A percentile compares a stretch with the other conserved stretches of the same genome.
phyloP scores from a whole-genome alignment of 2,329 filamentous ascomycete species.

The Coleophoma eucalyptorum region DNA sequence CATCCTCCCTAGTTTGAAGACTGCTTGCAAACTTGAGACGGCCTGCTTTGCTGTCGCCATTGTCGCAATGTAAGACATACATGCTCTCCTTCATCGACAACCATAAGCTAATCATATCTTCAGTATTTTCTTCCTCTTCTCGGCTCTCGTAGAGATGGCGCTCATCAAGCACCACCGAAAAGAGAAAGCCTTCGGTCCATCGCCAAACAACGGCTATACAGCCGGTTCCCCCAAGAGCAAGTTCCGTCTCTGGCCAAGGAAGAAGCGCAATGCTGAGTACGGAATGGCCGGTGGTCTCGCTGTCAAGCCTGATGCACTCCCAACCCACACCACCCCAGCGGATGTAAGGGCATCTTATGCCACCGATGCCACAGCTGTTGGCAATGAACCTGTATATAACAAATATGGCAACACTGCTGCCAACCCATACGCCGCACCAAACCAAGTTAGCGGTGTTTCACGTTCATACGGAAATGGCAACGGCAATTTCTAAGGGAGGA shows the following conservation, averaged over 20 bases:
- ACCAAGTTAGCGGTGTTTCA: background rate
- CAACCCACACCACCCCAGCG: conserved; percentile 32
- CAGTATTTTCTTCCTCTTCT: conserved; percentile 72
- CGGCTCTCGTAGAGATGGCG: conserved; percentile 63
- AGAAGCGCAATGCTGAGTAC: conserved; percentile 18
- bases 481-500: too few species aligned
- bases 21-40: conserved; percentile 72
- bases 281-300: conserved; percentile 14
- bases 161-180: conserved; percentile 69
- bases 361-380: conserved; percentile 23
- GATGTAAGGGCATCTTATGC: conserved; percentile 26
- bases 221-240: conserved; percentile 43
- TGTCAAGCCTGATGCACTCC: conserved; percentile 29
- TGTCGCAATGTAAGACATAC: conserved; percentile 69
- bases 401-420: conserved; percentile 7
- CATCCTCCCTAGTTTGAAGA: conserved; percentile 37
- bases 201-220: conserved; percentile 65
- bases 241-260: conserved; percentile 20
- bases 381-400: background rate
- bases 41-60: conserved; percentile 76
- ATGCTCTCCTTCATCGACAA: background rate
- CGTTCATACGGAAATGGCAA: too few species aligned
- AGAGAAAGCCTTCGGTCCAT: conserved; percentile 68
- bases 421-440: background rate
- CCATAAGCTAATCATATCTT: conserved; percentile 3